phyloP scores from a whole-genome alignment of 2,329 filamentous ascomycete species.

The Trichoderma sp. region DNA sequence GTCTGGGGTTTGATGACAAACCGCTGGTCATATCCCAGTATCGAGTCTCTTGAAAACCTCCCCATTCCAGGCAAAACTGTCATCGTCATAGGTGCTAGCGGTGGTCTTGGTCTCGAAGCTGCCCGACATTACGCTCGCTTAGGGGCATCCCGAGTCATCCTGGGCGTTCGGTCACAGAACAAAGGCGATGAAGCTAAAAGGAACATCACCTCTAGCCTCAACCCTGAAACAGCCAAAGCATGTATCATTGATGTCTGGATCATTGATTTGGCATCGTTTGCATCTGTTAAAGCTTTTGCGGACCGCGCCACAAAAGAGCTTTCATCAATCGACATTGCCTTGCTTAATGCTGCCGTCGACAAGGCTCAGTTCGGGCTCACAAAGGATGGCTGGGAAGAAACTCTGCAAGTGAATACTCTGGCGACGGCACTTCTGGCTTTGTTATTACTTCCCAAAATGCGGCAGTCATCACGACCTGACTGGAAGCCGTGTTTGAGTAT shows the following conservation, averaged over 20 bases:
- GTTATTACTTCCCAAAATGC: conserved; percentile 36
- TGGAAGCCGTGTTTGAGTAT: conserved; percentile 18
- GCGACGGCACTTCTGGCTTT: conserved; percentile 54
- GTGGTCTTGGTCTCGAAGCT: conserved; percentile 39
- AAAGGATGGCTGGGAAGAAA: conserved; percentile 47
- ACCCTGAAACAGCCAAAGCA: not conserved
- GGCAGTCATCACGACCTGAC: conserved; percentile 3
- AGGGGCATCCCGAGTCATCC: conserved; percentile 22
- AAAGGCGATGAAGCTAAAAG: not conserved
- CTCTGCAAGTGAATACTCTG: conserved; percentile 56
- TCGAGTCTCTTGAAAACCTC: not conserved
- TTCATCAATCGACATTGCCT: conserved; percentile 24
- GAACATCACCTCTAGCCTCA: not conserved
- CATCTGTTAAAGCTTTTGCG: conserved; percentile 7
- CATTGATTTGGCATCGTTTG: conserved; percentile 3
- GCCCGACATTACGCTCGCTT: conserved; percentile 37
- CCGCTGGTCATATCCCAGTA: not conserved
- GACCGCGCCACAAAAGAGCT: not conserved
- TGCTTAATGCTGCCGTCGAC: conserved; percentile 32
- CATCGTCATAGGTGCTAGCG: conserved; percentile 40
- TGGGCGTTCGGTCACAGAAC: conserved; percentile 1
- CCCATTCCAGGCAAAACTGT: conserved; percentile 29
- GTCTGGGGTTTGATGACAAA: conserved; percentile 1
- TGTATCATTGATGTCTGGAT: conserved; percentile 10
- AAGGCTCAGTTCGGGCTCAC: conserved; percentile 21